Base-by-base conservation (phyloP, 78 protist species). In the Cavenderia fasciculata region DNA sequence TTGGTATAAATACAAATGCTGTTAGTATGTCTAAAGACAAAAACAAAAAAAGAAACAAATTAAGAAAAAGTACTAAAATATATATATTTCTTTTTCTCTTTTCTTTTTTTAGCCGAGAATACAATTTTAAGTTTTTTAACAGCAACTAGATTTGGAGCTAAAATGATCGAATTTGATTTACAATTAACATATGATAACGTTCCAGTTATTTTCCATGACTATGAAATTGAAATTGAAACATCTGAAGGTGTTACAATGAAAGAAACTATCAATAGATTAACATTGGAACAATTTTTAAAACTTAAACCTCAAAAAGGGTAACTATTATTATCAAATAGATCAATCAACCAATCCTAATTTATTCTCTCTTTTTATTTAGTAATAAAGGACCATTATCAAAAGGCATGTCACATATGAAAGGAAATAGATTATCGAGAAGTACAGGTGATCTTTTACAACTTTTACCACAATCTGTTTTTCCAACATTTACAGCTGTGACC, bases 141-240 rank as follows among this genome's bases (percentile, higher is more conserved):
- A 0, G 97, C 97, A 0, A 75, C 87, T 18, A 21, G 59, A 29
- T 72, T 87, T 31, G 97, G 97, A 25, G 93, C 92, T 1, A 77
- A 74, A 40, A 85, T 79, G 82, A 74, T 94, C 4, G 94, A 87
- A 41, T 84, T 85, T 41, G 96, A 94, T 69, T 82, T 94, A 27
- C 96, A 94, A 82, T 23, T 86, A 43, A 89, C 96, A 0, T 63
- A 34, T 41, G 96, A 94, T 75, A 46, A 65, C 49, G 59, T 51
- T n/a, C 87, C 94, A 25, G 77, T 94, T 14, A 94, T 94, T 18
- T 82, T 74, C 27, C 96, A 94, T 84, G 85, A 94, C 31, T 82
- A 68, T 21, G 84, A 76, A 36, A 74, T 93, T 54, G 88, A 79
- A 31, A 66, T 79, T 49, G 44, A 79, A 66, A 65, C 88, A 0